Percentiles rank a stretch among this genome's conserved stretches.
phyloP scores from a whole-genome alignment of 257 asterid genomes.

The Eucommia ulmoides region DNA sequence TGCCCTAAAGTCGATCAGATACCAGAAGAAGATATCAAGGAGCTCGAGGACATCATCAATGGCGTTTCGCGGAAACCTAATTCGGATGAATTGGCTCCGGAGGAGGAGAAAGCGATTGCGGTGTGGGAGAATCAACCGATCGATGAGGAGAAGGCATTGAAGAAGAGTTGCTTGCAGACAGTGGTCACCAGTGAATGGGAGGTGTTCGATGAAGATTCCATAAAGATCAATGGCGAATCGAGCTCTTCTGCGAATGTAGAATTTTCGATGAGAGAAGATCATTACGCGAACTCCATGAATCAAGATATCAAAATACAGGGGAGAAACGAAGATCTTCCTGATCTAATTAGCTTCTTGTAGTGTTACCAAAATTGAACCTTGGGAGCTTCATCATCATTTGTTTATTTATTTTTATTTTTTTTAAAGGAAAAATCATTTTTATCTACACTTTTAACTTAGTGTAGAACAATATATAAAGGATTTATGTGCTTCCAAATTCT shows the following conservation, averaged over 20 bases:
- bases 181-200: constrained; percentile 27
- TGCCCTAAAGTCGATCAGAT: constrained; percentile 38
- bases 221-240: not conserved
- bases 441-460: too few species aligned
- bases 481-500: too few species aligned
- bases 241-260: not conserved
- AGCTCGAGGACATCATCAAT: constrained; percentile 45
- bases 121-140: constrained; percentile 3
- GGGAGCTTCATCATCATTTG: too few species aligned
- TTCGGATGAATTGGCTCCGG: not conserved
- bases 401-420: too few species aligned
- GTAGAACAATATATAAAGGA: too few species aligned
- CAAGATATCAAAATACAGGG: not conserved
- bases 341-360: constrained; percentile 23
- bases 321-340: constrained; percentile 20
- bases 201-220: constrained; percentile 25
- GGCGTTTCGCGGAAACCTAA: constrained; percentile 12
- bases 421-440: too few species aligned
- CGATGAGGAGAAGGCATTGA: not conserved
- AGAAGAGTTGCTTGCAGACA: constrained; percentile 7
- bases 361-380: too few species aligned
- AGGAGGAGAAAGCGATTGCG: constrained; percentile 17
- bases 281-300: constrained; percentile 9
- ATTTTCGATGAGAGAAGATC: not conserved
- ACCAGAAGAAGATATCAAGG: constrained; percentile 47